A percentile compares a stretch with the other conserved stretches of the same genome.
These are phyloP conservation scores for Acacia concinna DNA, from an alignment of 331 rosid genomes.

Conservation along the genomic window DNA sequence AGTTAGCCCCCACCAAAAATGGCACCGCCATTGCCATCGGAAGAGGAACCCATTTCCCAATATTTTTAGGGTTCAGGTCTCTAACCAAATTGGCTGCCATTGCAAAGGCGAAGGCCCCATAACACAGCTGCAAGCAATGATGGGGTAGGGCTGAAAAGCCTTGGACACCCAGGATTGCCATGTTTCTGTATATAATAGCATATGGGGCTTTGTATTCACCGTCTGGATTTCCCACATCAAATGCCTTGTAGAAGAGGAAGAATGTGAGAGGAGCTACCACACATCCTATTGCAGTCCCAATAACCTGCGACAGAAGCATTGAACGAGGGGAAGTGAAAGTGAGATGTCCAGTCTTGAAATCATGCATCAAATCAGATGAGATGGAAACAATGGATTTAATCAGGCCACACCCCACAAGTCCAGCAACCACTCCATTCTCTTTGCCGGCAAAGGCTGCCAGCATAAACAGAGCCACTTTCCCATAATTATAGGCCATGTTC, in stretches of 20 bases:
- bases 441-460: constrained; percentile 80
- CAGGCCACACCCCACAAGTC: constrained; percentile 92
- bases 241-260: constrained; percentile 91
- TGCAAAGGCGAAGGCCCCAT: constrained; percentile 76
- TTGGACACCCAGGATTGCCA: constrained; percentile 91
- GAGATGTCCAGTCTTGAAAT: constrained; percentile 91
- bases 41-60: constrained; percentile 83
- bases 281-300: constrained; percentile 91
- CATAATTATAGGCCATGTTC: constrained; percentile 97
- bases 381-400: constrained; percentile 91
- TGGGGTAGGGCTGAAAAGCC: constrained; percentile 95
- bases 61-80: constrained; percentile 54
- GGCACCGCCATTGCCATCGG: constrained; percentile 99
- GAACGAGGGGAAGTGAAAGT: constrained; percentile 92
- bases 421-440: constrained; percentile 79
- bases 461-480: constrained; percentile 92
- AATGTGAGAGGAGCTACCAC: constrained; percentile 91
- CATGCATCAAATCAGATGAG: constrained; percentile 97
- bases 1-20: constrained; percentile 88
- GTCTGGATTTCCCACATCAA: constrained; percentile 79
- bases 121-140: constrained; percentile 87
- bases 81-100: constrained; percentile 74
- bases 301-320: constrained; percentile 88
- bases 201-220: constrained; percentile 94
- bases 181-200: constrained; percentile 85